Conservation (phyloP, 805 yeast species). For the Cyberlindnera lachancei region DNA sequence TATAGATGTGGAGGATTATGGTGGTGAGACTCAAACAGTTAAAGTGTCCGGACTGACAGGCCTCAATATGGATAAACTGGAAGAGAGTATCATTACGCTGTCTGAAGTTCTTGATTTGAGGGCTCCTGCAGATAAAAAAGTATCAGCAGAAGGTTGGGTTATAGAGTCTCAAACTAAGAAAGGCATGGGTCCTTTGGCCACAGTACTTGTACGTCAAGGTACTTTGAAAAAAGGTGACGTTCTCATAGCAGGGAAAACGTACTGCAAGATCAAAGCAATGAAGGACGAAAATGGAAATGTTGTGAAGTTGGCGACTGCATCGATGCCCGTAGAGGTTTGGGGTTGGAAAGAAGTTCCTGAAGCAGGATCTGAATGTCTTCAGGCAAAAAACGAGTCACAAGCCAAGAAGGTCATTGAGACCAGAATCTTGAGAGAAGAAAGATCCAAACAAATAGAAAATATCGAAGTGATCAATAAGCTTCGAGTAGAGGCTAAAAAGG, state of each 20-base stretch:
- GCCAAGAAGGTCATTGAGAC: slow-evolving; percentile 73
- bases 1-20: slow-evolving; percentile 83
- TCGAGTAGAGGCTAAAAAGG: slow-evolving; percentile 47
- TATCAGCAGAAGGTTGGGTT: slow-evolving; percentile 76
- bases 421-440: slow-evolving; percentile 51
- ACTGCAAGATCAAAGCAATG: slow-evolving; percentile 77
- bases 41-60: slow-evolving; percentile 88
- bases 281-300: slow-evolving; percentile 63
- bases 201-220: slow-evolving; percentile 78
- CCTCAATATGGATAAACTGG: slow-evolving; percentile 79
- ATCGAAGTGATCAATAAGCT: slow-evolving; percentile 66
- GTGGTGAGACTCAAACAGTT: slow-evolving; percentile 91
- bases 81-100: slow-evolving; percentile 79
- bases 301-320: slow-evolving; percentile 67
- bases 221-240: slow-evolving; percentile 59
- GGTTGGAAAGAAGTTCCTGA: slow-evolving; percentile 95
- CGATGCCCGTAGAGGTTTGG: slow-evolving; percentile 81
- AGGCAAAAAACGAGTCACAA: slow-evolving; percentile 63
- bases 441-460: slow-evolving; percentile 52
- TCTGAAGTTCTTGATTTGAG: slow-evolving; percentile 78
- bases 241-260: slow-evolving; percentile 82
- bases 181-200: slow-evolving; percentile 81
- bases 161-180: slow-evolving; percentile 78
- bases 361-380: slow-evolving; percentile 79
- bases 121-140: slow-evolving; percentile 40